Evolutionary conservation across 257 asterid species (phyloP), one percentile per base, ranked within the genome.

Genomic region (Scutellaria minor): DNA sequence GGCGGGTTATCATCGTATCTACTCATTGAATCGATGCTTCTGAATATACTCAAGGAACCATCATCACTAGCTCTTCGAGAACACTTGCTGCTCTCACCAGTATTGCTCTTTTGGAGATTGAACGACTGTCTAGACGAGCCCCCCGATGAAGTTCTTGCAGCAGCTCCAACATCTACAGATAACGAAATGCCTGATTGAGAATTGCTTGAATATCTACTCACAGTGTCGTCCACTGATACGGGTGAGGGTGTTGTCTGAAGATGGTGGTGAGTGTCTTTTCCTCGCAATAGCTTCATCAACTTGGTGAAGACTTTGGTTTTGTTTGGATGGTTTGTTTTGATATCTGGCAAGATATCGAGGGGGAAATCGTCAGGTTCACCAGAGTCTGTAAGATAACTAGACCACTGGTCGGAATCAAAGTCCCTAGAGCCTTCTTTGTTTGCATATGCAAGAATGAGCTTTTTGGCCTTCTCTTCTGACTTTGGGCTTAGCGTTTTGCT

Each of bases 391-490:
- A 87, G 67, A 45, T 79, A 79, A 14, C 95, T 70, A 18, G 97
- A 88, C 88, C 95, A 88, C 46, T 27, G 78, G 7, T 80, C 91
- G 2, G 70, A 78, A 70, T 88, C 89, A 27, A 88, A 83, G 50
- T 77, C 84, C 35, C 69, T 68, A 0, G 54, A n/a, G 63, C 86
- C 88, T 76, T 86, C 90, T 76, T 63, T 81, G 48, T 79, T 66
- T 60, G 91, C 96, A 44, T 94, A 91, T 74, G 90, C 95, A 64
- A 91, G 91, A 54, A 94, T 89, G 77, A 91, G 87, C 59, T 82
- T 84, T 74, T 95, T 95, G 39, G 96, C 97, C 78, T 82, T 95
- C 84, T 85, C 85, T 77, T 91, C 98, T 1, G 97, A 91, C 64
- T 77, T 68, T 31, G 97, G 98, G 83, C 97, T 92, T 37, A 87